phyloP scores from a whole-genome alignment of 768 basidiomycete genomes.

The Lactifluus echinatus region DNA sequence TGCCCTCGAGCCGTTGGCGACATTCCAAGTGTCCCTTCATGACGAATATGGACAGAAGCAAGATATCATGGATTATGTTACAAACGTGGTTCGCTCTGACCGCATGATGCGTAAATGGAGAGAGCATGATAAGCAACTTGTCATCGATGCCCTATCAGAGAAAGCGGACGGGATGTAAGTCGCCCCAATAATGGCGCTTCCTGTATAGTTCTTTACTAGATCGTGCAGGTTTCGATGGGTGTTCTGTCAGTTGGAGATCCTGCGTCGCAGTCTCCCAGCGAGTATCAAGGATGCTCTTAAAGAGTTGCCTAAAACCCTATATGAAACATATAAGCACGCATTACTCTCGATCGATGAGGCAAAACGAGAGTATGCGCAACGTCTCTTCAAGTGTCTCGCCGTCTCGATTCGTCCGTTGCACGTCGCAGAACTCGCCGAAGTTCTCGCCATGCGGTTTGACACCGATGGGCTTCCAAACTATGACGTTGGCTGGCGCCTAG shows the following conservation, averaged over 20 bases:
- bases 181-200: background rate
- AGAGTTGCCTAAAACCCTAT: background rate
- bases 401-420: background rate
- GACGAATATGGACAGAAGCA: background rate
- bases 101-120: background rate
- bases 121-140: background rate
- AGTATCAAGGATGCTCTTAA: background rate
- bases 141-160: background rate
- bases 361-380: background rate
- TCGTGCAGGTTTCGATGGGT: background rate
- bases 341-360: background rate
- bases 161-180: background rate
- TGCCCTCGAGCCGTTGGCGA: background rate
- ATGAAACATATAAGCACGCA: background rate
- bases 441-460: background rate
- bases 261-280: background rate
- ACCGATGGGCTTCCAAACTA: background rate
- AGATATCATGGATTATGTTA: background rate
- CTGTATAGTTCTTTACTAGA: background rate
- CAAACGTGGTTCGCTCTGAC: background rate
- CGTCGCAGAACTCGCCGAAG: background rate
- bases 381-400: background rate
- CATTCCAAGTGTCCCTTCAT: background rate
- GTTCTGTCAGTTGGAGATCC: background rate
- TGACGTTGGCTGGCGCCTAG: background rate